Base-by-base conservation (phyloP, 306 rosid species). In the Fragaria nilgerrensis region DNA sequence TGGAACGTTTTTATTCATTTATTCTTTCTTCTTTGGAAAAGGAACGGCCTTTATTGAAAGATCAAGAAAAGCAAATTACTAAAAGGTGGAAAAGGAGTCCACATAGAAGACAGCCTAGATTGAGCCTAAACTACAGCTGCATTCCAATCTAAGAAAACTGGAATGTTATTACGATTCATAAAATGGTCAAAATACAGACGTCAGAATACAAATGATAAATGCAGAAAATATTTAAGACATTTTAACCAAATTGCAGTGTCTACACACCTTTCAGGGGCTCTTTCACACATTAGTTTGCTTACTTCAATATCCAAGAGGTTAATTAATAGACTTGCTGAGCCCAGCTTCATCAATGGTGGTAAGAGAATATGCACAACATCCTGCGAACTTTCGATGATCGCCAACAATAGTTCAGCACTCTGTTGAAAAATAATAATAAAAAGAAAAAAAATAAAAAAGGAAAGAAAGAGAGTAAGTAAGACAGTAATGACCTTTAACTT, bases 401-500 rank as follows among this genome's bases (percentile, higher is more conserved):
- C 96, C 80, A 91, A 85, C 80, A 89, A 84, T 71, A 94, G 85
- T 59, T 90, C 95, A 4, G 82, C 85, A 83, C 88, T 86, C 98
- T 95, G 91, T 81, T 71, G 39, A 77, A 80, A 78, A 75, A 74
- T 50, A 52, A 52, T 52, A 52, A 1, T 52, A 52, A 17, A 1
- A 52, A 52, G 23, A 52, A 52, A 52, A 19, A 15, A 49, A 86
- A 2, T 50, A 36, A 36, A 55, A n/a, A 22, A 52, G n/a, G 4
- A 50, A 52, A n/a, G 32, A 43, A 27, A 61, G 1, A 17, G 61
- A 47, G n/a, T 70, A 14, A 22, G 53, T 39, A 73, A 73, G 41
- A 23, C 22, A 39, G 13, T 12, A 15, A 55, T 20, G 3, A 41
- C 48, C 12, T 73, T 20, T 48, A 29, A 72, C 32, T 13, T 9